Base-by-base conservation (phyloP, 1,284 basidiomycete species). In the Gymnopus androsaceus region DNA sequence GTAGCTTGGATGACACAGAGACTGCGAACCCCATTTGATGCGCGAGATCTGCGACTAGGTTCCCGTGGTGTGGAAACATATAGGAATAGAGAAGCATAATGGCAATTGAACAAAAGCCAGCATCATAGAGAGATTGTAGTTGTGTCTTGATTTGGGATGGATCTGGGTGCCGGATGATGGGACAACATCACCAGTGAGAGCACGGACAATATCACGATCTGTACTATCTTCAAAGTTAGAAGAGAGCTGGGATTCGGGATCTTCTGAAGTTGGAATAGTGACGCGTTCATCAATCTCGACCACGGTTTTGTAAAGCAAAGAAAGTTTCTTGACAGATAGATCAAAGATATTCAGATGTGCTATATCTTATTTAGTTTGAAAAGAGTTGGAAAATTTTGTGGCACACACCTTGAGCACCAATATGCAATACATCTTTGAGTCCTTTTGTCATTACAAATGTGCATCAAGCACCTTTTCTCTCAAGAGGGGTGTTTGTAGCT, bases 401-500 rank as follows among this genome's bases (percentile, higher is more conserved):
- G 40, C 37, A 4, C 53, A 36, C 30, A 48, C 45, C 31, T 33
- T 54, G 44, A 37, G 34, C 11, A 40, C 30, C 27, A 41, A 47
- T 40, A 17, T 46, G 38, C 36, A 71, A 60, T n/a, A 66, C 61
- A 51, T 69, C 66, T 50, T 66, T 65, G 52, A 70, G 70, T 11
- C 69, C 69, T 61, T 69, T 68, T 3, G 67, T 68, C 6, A 69
- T 68, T 21, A 71, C 54, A 14, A 71, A 53, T 11, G 66, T 68
- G 11, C 69, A 68, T 15, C 58, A 59, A 12, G 68, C 67, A 23
- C 69, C 69, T 48, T 63, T 64, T 8, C 67, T 65, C 56, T 69
- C 68, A 14, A 71, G 60, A 40, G 69, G 61, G 0, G 67, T 66
- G 46, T 69, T 69, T 14, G 68, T 71, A 2, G 66, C 68, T 12